A percentile compares a stretch with the other conserved stretches of the same genome.
These are phyloP conservation scores for Actinomortierella wolfii DNA, from an alignment of 371 early-diverging fungal species.

Conservation along the genomic window DNA sequence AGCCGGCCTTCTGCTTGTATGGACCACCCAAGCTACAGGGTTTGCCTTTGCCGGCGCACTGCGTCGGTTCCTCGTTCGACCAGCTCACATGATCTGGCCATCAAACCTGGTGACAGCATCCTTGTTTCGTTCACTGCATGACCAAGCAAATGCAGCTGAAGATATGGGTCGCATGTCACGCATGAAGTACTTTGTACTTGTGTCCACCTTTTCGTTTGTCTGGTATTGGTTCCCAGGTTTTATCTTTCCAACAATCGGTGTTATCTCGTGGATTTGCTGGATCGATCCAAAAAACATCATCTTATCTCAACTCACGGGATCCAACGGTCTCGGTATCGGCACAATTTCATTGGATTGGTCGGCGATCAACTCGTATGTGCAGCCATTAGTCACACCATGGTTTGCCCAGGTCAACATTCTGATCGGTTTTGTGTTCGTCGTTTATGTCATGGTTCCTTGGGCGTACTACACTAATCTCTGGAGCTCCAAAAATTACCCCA, in stretches of 20 bases:
- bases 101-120: conserved; percentile 70
- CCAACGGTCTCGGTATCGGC: conserved; percentile 55
- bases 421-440: conserved; percentile 50
- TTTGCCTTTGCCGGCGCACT: conserved; percentile 71
- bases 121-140: conserved; percentile 72
- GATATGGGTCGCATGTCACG: conserved; percentile 47
- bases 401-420: conserved; percentile 54
- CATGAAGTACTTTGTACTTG: conserved; percentile 58
- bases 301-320: conserved; percentile 49
- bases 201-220: conserved; percentile 46
- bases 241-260: conserved; percentile 54
- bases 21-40: conserved; percentile 66
- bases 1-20: conserved; percentile 49
- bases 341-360: conserved; percentile 62
- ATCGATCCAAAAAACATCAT: conserved; percentile 50
- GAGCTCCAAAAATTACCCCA: conserved; percentile 49
- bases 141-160: conserved; percentile 21
- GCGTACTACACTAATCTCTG: conserved; percentile 55
- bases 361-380: conserved; percentile 48
- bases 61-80: conserved; percentile 67
- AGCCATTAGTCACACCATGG: conserved; percentile 56
- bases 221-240: conserved; percentile 62
- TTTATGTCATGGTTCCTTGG: conserved; percentile 58
- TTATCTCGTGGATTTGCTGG: conserved; percentile 63
- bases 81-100: conserved; percentile 87